These are phyloP conservation scores for Dactylonectria macrodidyma DNA, from an alignment of 2,329 filamentous ascomycete genomes.

Conservation along the genomic window DNA sequence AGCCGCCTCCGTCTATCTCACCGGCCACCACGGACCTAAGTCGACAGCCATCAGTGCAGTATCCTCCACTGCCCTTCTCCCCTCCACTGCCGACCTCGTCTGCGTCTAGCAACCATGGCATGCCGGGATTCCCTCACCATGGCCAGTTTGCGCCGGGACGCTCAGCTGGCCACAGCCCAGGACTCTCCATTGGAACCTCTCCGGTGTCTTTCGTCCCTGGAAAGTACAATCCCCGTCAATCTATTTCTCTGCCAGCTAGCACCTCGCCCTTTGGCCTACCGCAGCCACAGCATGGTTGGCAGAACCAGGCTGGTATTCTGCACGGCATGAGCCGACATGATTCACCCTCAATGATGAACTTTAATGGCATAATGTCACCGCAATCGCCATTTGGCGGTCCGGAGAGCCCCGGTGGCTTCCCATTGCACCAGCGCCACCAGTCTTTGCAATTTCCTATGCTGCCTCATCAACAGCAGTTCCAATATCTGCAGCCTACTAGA, in stretches of 20 bases:
- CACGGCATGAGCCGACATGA: slow-evolving; percentile 69
- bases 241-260: slow-evolving; percentile 75
- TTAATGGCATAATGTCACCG: slow-evolving; percentile 73
- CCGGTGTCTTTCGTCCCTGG: slow-evolving; percentile 76
- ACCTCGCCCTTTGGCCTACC: slow-evolving; percentile 79
- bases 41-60: slow-evolving; percentile 80
- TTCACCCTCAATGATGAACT: slow-evolving; percentile 73
- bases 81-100: slow-evolving; percentile 87
- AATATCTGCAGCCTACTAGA: slow-evolving; percentile 67
- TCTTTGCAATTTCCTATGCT: slow-evolving; percentile 72
- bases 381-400: slow-evolving; percentile 71
- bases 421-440: slow-evolving; percentile 70
- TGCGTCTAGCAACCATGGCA: slow-evolving; percentile 76
- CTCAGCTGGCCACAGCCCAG: slow-evolving; percentile 74
- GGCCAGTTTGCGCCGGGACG: slow-evolving; percentile 72
- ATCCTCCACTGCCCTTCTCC: slow-evolving; percentile 84
- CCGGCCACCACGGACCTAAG: slow-evolving; percentile 74
- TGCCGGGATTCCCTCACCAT: slow-evolving; percentile 71
- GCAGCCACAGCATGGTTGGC: slow-evolving; percentile 72
- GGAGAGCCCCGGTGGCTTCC: slow-evolving; percentile 62
- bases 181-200: slow-evolving; percentile 76
- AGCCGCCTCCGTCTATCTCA: slow-evolving; percentile 75
- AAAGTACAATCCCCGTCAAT: slow-evolving; percentile 80
- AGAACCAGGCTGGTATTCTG: slow-evolving; percentile 69
- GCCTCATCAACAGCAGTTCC: slow-evolving; percentile 69